Conservation (phyloP, 805 yeast species). For the Peterozyma xylosa region DNA sequence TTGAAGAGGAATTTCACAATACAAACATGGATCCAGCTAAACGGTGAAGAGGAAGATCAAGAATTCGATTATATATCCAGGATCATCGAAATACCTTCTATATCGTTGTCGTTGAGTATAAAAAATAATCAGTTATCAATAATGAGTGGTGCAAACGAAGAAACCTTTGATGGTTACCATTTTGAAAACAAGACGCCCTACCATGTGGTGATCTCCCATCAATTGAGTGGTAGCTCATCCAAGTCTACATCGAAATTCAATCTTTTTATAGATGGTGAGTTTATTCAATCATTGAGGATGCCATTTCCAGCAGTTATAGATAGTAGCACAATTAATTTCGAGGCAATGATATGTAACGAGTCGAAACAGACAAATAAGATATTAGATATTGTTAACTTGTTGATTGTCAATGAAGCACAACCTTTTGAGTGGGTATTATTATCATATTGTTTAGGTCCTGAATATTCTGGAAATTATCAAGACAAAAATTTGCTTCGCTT, state of each 20-base stretch:
- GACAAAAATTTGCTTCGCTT: conserved; percentile 30
- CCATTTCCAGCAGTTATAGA: conserved; percentile 7
- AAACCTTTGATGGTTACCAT: conserved; percentile 18
- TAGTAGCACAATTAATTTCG: conserved; percentile 25
- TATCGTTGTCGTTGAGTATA: neutral
- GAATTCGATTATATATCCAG: conserved; percentile 23
- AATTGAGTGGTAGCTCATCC: conserved; percentile 8
- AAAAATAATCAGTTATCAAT: conserved; percentile 5
- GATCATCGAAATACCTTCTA: conserved; percentile 15
- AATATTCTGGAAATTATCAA: conserved; percentile 40
- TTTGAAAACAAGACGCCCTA: conserved; percentile 18
- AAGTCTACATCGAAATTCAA: conserved; percentile 28
- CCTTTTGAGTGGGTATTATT: conserved; percentile 45
- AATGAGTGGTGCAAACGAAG: conserved; percentile 5
- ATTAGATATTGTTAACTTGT: conserved; percentile 27
- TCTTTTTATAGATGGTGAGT: conserved; percentile 42
- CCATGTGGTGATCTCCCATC: conserved; percentile 20
- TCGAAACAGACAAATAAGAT: conserved; percentile 14
- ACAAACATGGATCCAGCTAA: conserved; percentile 32
- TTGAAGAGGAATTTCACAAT: conserved; percentile 20
- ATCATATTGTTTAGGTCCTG: conserved; percentile 37
- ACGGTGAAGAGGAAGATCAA: conserved; percentile 4
- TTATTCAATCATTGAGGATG: conserved; percentile 22
- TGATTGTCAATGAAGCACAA: conserved; percentile 28
- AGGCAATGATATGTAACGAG: conserved; percentile 24